Base-by-base conservation (phyloP, 768 basidiomycete species). In the Tricholoma matsutake region DNA sequence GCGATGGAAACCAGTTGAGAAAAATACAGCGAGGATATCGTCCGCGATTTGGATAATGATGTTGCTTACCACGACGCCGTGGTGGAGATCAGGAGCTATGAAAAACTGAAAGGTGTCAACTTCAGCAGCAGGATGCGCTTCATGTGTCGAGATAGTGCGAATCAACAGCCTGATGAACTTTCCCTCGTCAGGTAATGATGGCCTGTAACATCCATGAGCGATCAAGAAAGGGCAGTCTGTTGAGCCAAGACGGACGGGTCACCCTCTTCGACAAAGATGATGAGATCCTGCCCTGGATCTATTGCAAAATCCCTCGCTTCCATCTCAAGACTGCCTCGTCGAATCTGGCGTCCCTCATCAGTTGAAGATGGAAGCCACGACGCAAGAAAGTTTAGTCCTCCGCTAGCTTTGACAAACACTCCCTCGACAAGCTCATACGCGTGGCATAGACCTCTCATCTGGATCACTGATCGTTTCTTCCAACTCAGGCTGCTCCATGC, bases 351-450 rank as follows among this genome's bases (percentile, higher is more conserved):
- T 8, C 66, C 64, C 10, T 60, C 57, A 20, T 58, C 54, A 35
- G 61, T 61, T 64, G 65, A 53, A 18, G 72, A 59, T 52, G 77
- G 68, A 59, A 77, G 53, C 67, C 67, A 62, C 34, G 67, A 61
- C 4, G 68, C 41, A 4, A 67, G 31, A 22, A 76, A 63, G 18
- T 67, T 57, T 1, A 56, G 55, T 14, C 59, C 67, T 16, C 63
- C 65, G 25, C 61, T 68, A 22, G 69, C 76, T 66, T 84, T 81
- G 35, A 79, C 82, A 67, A 87, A 86, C 0, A 85, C 68, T 0
- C 86, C 86, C 0, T 76, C 82, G 4, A 87, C 86, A 61, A 88
- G 76, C 61, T 88, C 86, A 65, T 88, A 88, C 4, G 84, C 83
- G 20, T 65, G 64, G 57, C 70, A 72, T 16, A 58, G 29, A 8